Evolutionary conservation across 352 stramenopile species (phyloP).

Genomic region (Peronospora belbahrii): DNA sequence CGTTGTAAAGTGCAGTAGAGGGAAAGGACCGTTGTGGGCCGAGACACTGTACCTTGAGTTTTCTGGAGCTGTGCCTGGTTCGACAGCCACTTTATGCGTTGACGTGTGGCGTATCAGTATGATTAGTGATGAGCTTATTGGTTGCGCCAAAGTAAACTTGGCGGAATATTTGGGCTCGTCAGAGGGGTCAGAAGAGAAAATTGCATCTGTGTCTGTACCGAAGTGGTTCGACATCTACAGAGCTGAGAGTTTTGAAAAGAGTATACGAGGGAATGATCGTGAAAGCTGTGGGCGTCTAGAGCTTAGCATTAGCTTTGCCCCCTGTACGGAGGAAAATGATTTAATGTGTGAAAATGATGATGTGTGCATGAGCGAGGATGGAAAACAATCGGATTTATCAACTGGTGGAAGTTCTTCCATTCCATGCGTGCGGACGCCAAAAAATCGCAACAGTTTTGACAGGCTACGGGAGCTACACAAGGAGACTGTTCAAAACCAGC

Average conservation of each 20-base stretch:
- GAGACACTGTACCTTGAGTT: constrained; percentile 73
- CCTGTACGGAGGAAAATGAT: constrained; percentile 48
- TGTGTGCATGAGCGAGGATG: constrained; percentile 17
- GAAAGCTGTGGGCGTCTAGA: constrained; percentile 54
- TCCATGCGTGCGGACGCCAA: constrained; percentile 22
- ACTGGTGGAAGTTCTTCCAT: constrained; percentile 14
- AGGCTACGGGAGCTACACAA: constrained; percentile 63
- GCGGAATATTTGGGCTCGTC: constrained; percentile 58
- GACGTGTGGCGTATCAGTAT: constrained; percentile 70
- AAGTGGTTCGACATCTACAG: constrained; percentile 71
- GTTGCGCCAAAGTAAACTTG: constrained; percentile 71
- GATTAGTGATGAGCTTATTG: constrained; percentile 74
- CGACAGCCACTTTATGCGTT: constrained; percentile 60
- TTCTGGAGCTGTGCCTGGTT: constrained; percentile 67
- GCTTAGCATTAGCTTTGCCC: constrained; percentile 72
- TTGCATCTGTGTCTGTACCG: constrained; percentile 58
- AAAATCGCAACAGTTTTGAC: constrained; percentile 73
- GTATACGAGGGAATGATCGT: constrained; percentile 8
- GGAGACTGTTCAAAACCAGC: constrained; percentile 46
- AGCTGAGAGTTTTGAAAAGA: constrained; percentile 40
- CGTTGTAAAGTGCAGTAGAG: constrained; percentile 43
- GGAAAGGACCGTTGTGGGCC: constrained; percentile 59
- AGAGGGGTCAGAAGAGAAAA: constrained; percentile 52
- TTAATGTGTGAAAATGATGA: constrained; percentile 31
- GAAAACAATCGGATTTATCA: constrained; percentile 15